phyloP scores from a whole-genome alignment of 192 early-diverging fungal species.

The Rhizophagus sp. region DNA sequence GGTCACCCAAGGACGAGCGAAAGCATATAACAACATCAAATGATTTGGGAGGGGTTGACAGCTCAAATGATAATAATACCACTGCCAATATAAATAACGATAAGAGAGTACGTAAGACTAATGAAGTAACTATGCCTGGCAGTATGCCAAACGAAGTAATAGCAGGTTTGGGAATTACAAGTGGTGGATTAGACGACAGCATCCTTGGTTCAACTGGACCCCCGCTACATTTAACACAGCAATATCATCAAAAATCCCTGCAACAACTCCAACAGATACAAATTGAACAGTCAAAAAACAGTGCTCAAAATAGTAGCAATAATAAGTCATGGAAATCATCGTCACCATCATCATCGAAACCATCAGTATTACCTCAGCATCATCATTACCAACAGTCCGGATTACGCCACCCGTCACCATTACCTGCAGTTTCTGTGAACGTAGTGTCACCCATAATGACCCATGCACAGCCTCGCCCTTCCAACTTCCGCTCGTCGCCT shows the following conservation, averaged over 20 bases:
- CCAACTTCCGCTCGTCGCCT: not conserved
- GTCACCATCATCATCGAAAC: not conserved
- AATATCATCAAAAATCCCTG: conserved; percentile 9
- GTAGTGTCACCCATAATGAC: not conserved
- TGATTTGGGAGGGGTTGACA: not conserved
- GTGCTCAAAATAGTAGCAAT: not conserved
- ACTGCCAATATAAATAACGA: not conserved
- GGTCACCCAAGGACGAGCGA: not conserved
- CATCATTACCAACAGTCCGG: conserved; percentile 14
- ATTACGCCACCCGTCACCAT: conserved; percentile 10
- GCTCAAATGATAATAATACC: not conserved
- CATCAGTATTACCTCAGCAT: not conserved
- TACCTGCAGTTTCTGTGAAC: conserved; percentile 16
- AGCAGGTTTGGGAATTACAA: no score
- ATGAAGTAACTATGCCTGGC: conserved; percentile 5
- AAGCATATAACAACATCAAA: not conserved
- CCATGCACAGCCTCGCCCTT: not conserved
- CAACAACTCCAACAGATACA: conserved; percentile 5
- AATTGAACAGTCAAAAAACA: not conserved
- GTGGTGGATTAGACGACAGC: conserved; percentile 5
- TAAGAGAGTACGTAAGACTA: not conserved
- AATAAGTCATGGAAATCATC: conserved; percentile 13
- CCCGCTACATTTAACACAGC: conserved; percentile 11
- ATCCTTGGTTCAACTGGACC: not conserved
- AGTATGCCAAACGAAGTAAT: conserved; percentile 1